phyloP scores from a whole-genome alignment of 805 yeast species.

The Yarrowia sp. region DNA sequence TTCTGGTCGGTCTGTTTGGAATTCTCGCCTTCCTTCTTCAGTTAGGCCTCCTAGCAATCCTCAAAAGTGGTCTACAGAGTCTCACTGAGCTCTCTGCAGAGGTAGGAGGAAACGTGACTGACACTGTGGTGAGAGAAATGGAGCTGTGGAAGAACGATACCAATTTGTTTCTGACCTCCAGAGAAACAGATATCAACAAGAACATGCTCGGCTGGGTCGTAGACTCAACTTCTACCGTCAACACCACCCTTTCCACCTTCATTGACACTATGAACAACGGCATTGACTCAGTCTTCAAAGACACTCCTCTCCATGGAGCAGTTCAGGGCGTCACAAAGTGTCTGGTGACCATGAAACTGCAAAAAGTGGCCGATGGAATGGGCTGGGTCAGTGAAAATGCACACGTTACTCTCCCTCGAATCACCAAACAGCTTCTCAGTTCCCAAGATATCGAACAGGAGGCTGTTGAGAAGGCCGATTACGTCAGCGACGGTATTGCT shows the following conservation, averaged over 20 bases:
- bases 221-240: constrained; percentile 63
- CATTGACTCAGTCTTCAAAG: constrained; percentile 66
- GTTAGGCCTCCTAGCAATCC: neutral
- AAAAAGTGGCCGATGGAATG: constrained; percentile 69
- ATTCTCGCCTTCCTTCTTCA: constrained; percentile 3
- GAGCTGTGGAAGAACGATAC: constrained; percentile 22
- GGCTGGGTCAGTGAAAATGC: constrained; percentile 78
- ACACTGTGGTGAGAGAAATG: constrained; percentile 18
- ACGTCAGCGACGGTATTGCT: constrained; percentile 6
- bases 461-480: neutral
- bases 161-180: neutral
- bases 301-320: constrained; percentile 70
- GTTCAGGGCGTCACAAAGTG: constrained; percentile 76
- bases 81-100: neutral
- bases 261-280: constrained; percentile 64
- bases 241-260: constrained; percentile 65
- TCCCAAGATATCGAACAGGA: neutral
- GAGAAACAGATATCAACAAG: constrained; percentile 56
- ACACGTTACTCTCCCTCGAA: constrained; percentile 62
- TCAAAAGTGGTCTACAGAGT: constrained; percentile 8
- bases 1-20: constrained; percentile 4
- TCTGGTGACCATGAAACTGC: constrained; percentile 75
- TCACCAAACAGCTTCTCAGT: constrained; percentile 43
- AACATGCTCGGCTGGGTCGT: constrained; percentile 72
- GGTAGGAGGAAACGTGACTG: constrained; percentile 21